Percentiles rank a stretch among this genome's conserved stretches.
phyloP scores from a whole-genome alignment of 2,329 filamentous ascomycete genomes.

The Aureobasidium sp. region DNA sequence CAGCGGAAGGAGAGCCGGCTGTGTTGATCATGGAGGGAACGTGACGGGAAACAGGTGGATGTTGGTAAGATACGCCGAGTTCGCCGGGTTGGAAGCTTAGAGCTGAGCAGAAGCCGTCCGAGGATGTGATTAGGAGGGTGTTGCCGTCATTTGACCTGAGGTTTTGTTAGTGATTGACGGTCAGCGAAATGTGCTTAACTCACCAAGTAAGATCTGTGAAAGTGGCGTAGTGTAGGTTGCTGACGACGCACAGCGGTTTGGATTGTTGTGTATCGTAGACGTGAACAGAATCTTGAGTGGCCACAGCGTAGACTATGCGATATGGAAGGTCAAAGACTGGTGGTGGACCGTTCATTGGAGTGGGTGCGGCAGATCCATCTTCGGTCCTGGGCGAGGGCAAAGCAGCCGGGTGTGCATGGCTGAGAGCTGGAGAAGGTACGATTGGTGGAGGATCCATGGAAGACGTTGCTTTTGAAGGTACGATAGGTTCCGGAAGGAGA shows the following conservation, averaged over 20 bases:
- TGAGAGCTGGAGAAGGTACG: slow-evolving; percentile 54
- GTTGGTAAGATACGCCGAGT: slow-evolving; percentile 83
- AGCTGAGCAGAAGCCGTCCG: slow-evolving; percentile 96
- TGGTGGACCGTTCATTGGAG: slow-evolving; percentile 48
- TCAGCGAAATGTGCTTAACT: slow-evolving; percentile 36
- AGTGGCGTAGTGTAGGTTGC: slow-evolving; percentile 96
- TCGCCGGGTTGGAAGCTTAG: slow-evolving; percentile 87
- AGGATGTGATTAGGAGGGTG: slow-evolving; percentile 94
- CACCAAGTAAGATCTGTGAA: slow-evolving; percentile 98
- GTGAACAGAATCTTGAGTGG: slow-evolving; percentile 94
- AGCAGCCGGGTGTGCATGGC: slow-evolving; percentile 49
- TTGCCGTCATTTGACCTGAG: slow-evolving; percentile 77
- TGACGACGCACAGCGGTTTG: slow-evolving; percentile 93
- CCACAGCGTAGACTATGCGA: slow-evolving; percentile 95
- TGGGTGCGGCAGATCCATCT: slow-evolving; percentile 59
- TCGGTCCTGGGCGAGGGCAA: slow-evolving; percentile 63
- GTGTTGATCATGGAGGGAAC: slow-evolving; percentile 37
- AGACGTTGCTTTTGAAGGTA: slow-evolving; percentile 61
- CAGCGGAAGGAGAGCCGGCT: slow-evolving; percentile 31
- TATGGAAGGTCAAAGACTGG: slow-evolving; percentile 89
- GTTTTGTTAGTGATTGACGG: slow-evolving; percentile 28
- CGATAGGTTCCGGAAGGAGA: slow-evolving; percentile 83
- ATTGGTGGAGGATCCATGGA: slow-evolving; percentile 87
- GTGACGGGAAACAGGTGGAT: slow-evolving; percentile 54
- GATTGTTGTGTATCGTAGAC: slow-evolving; percentile 98